Percentiles rank a stretch among this genome's conserved stretches.
Evolutionary conservation across 2,329 filamentous ascomycete species (phyloP).

Genomic region (Ilyonectria mors-panacis): DNA sequence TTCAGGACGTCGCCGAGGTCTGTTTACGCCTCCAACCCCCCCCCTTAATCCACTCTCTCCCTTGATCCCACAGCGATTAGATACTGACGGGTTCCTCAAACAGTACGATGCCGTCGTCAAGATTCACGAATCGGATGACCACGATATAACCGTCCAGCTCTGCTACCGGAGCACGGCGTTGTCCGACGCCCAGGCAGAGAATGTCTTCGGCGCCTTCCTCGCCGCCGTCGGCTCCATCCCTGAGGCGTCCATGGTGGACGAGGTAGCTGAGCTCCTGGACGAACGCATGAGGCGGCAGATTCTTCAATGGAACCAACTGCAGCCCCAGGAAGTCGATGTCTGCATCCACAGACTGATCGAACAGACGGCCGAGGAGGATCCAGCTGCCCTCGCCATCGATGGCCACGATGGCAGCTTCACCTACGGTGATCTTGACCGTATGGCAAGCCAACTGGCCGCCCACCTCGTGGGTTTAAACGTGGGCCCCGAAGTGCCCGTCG

Average conservation of each 20-base stretch:
- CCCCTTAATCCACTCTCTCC: not conserved
- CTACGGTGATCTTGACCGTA: conserved; percentile 51
- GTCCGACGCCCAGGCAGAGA: conserved; percentile 29
- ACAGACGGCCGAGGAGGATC: conserved; percentile 53
- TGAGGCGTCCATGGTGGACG: conserved; percentile 20
- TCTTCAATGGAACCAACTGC: conserved; percentile 16
- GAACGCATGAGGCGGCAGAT: conserved; percentile 14
- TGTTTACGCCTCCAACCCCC: not conserved
- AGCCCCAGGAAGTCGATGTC: conserved; percentile 7
- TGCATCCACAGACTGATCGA: conserved; percentile 59
- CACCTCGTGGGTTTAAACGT: conserved; percentile 63
- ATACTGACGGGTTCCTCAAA: conserved; percentile 7
- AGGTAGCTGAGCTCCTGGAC: conserved; percentile 22
- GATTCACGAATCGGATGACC: conserved; percentile 8
- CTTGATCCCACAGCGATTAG: not conserved
- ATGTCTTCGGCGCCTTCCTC: conserved; percentile 30
- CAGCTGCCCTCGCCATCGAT: conserved; percentile 53
- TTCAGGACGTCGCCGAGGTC: conserved; percentile 21
- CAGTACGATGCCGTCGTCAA: conserved; percentile 12
- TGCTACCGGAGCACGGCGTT: conserved; percentile 28
- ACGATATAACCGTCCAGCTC: conserved; percentile 21
- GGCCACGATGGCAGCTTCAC: conserved; percentile 56
- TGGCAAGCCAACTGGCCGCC: conserved; percentile 52
- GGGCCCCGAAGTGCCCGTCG: conserved; percentile 67
- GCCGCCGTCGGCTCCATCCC: conserved; percentile 25